Conservation (phyloP, 1,139 yeast species). For the Yamadazyma diospyri region DNA sequence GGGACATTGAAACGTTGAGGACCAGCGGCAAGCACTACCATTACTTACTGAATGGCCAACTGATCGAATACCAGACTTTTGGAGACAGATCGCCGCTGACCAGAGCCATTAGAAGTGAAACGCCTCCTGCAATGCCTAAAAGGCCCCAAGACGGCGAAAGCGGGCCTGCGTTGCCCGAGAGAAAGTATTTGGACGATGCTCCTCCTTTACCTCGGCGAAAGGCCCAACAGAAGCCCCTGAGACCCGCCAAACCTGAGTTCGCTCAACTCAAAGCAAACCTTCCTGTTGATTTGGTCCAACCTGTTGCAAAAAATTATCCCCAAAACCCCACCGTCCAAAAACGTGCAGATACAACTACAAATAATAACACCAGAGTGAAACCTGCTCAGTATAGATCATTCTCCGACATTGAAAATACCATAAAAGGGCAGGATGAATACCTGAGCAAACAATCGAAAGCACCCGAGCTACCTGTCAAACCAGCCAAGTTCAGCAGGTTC, state of each 20-base stretch:
- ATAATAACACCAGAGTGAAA: no score
- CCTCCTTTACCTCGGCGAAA: conserved; percentile 4
- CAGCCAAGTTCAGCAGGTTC: no score
- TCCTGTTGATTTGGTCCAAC: neutral
- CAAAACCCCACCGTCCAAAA: no score
- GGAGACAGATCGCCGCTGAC: conserved; percentile 8
- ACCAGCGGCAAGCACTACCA: neutral
- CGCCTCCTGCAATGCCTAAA: conserved; percentile 9
- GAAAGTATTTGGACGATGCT: conserved; percentile 2
- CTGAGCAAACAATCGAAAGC: neutral
- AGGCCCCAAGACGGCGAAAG: conserved; percentile 3
- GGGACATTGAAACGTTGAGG: conserved; percentile 6
- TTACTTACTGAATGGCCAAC: conserved; percentile 1
- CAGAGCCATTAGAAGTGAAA: conserved; percentile 8
- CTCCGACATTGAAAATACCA: conserved; percentile 12
- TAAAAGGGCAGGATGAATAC: no score
- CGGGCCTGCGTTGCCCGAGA: conserved; percentile 3
- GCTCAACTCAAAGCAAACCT: neutral
- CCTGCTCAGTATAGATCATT: no score
- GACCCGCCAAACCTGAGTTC: conserved; percentile 1
- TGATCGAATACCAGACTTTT: conserved; percentile 1
- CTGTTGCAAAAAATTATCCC: neutral
- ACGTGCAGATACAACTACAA: no score
- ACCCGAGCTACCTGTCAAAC: conserved; percentile 1
- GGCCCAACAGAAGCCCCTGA: neutral